Evolutionary conservation across 164 flowering plant species (phyloP).

Genomic region (Nelumbo lutea): DNA sequence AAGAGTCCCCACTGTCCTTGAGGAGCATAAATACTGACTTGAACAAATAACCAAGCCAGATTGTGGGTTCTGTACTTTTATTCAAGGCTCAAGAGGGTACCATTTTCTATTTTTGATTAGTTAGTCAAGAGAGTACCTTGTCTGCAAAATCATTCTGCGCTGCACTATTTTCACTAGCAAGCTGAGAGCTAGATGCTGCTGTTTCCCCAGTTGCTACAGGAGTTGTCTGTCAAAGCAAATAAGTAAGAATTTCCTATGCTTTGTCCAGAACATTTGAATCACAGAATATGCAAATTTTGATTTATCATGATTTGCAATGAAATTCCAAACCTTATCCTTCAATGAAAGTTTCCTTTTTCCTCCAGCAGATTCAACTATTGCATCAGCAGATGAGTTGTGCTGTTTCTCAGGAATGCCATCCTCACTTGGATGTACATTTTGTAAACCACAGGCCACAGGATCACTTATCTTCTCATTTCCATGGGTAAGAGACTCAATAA

Average conservation of each 20-base stretch:
- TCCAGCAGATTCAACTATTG: constrained; percentile 20
- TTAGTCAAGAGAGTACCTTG: constrained; percentile 31
- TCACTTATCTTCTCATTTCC: constrained; percentile 20
- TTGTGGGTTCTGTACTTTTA: no score
- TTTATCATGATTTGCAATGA: not conserved
- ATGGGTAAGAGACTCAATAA: constrained; percentile 23
- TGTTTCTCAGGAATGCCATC: constrained; percentile 15
- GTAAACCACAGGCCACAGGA: constrained; percentile 21
- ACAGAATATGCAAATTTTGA: not conserved
- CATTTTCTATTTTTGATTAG: no score
- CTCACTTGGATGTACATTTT: constrained; percentile 14
- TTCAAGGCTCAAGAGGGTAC: no score
- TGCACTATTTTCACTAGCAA: constrained; percentile 21
- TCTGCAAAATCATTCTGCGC: constrained; percentile 20
- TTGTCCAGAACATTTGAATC: not conserved
- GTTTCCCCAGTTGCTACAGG: constrained; percentile 16
- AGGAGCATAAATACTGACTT: no score
- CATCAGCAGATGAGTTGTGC: not conserved
- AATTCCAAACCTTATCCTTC: constrained; percentile 40
- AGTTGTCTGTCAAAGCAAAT: constrained; percentile 21
- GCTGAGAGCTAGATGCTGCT: constrained; percentile 10
- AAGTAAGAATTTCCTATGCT: not conserved
- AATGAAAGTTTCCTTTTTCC: constrained; percentile 19
- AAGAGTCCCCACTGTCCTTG: no score
- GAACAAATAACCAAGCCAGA: no score